Percentiles rank a stretch among this genome's conserved stretches.
Conservation (phyloP, 176 grass and related monocot genomes). For the Triticum aestivum region DNA sequence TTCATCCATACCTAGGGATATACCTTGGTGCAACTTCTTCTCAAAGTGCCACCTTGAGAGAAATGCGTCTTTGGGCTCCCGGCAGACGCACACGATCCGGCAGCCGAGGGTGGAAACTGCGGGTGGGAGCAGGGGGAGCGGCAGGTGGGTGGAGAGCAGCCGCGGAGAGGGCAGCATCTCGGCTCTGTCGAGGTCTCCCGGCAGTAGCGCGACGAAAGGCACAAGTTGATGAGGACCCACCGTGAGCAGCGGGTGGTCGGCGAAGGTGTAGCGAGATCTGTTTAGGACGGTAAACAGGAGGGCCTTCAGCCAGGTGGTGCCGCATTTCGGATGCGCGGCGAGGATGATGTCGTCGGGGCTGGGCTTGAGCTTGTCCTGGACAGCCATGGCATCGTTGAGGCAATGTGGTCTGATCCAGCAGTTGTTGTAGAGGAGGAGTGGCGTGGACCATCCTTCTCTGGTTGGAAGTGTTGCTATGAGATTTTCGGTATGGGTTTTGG, state of each 20-base stretch:
- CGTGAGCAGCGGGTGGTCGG: background rate
- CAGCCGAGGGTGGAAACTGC: background rate
- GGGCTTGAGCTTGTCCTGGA: background rate
- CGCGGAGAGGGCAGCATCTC: background rate
- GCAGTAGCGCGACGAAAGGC: background rate
- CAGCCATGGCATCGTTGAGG: background rate
- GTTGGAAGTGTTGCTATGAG: background rate
- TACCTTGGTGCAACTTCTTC: background rate
- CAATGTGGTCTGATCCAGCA: background rate
- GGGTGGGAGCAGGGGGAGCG: too few species aligned
- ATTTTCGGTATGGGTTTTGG: background rate
- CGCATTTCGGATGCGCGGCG: background rate
- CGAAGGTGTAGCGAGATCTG: background rate
- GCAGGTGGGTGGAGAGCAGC: too few species aligned
- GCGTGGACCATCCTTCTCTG: background rate
- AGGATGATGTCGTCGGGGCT: constrained; percentile 3
- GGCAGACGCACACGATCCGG: background rate
- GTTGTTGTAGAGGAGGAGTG: background rate
- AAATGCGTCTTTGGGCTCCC: background rate
- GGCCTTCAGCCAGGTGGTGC: constrained; percentile 38
- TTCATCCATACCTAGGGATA: background rate
- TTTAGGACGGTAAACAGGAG: constrained; percentile 3
- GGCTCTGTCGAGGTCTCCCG: background rate
- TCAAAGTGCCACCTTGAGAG: background rate
- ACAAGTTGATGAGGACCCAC: background rate